Evolutionary conservation across 1,284 basidiomycete species (phyloP).

Genomic region (Porphyrellus sp.): DNA sequence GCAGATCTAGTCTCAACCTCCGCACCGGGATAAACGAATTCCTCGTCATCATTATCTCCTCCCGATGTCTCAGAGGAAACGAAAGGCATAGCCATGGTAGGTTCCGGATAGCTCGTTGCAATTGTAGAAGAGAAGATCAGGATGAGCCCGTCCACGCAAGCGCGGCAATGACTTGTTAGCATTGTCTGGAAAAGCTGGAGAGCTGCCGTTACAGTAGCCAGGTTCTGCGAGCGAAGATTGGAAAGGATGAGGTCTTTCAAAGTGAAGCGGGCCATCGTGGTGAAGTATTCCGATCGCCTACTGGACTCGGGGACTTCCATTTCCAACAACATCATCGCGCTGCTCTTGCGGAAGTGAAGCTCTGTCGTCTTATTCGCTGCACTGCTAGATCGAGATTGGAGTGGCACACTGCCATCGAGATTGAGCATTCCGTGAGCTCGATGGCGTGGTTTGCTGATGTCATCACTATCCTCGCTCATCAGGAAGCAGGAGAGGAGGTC

Average conservation of each 20-base stretch:
- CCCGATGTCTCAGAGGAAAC: constrained; percentile 12
- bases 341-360: constrained; percentile 67
- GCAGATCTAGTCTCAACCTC: constrained; percentile 31
- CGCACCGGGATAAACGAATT: constrained; percentile 62
- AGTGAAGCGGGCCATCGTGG: constrained; percentile 82
- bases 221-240: constrained; percentile 68
- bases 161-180: constrained; percentile 64
- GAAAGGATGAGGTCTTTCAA: constrained; percentile 83
- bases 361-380: constrained; percentile 43
- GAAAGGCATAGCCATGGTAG: constrained; percentile 38
- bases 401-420: constrained; percentile 40
- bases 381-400: constrained; percentile 34
- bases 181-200: constrained; percentile 78
- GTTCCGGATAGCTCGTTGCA: constrained; percentile 75
- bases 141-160: constrained; percentile 66
- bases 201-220: constrained; percentile 67
- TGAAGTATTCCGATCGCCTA: constrained; percentile 76
- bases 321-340: constrained; percentile 80
- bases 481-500: constrained; percentile 77
- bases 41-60: constrained; percentile 61
- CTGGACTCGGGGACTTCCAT: constrained; percentile 74
- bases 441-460: constrained; percentile 43
- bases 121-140: constrained; percentile 63
- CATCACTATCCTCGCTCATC: constrained; percentile 78
- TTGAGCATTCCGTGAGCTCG: constrained; percentile 49